These are phyloP conservation scores for Letharia lupina DNA, from an alignment of 495 filamentous ascomycete species.

Conservation along the genomic window DNA sequence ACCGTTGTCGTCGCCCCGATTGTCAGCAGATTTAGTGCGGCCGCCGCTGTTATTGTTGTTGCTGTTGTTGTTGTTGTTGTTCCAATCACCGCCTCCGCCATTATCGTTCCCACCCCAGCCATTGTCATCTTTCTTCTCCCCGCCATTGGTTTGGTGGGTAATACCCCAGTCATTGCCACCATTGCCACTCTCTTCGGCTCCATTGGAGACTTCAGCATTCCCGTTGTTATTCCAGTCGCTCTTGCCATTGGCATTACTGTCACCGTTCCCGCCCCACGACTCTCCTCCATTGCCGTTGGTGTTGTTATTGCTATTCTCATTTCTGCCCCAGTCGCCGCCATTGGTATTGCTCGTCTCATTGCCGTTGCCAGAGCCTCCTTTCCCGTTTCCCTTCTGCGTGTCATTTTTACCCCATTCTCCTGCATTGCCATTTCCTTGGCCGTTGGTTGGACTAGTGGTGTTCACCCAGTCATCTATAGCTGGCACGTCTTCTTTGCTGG, in stretches of 20 bases:
- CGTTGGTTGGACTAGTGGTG: slow-evolving; percentile 5
- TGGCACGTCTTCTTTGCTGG: neutral
- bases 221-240: neutral
- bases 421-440: neutral
- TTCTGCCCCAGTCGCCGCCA: slow-evolving; percentile 4
- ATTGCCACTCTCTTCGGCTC: slow-evolving; percentile 7
- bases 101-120: neutral
- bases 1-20: neutral
- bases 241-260: neutral
- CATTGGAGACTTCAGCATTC: neutral
- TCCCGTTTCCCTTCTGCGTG: neutral
- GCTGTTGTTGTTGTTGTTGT: neutral
- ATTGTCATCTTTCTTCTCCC: slow-evolving; percentile 10
- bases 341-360: neutral
- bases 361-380: neutral
- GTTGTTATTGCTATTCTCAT: neutral
- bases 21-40: neutral
- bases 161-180: slow-evolving; percentile 5
- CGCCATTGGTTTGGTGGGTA: neutral
- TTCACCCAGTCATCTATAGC: slow-evolving; percentile 12
- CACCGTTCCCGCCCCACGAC: neutral
- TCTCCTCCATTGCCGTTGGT: neutral
- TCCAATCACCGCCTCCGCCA: neutral
- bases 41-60: neutral
- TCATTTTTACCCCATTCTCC: neutral